These are phyloP conservation scores for Cladosporium halotolerans DNA, from an alignment of 2,329 filamentous ascomycete genomes.

Conservation along the genomic window DNA sequence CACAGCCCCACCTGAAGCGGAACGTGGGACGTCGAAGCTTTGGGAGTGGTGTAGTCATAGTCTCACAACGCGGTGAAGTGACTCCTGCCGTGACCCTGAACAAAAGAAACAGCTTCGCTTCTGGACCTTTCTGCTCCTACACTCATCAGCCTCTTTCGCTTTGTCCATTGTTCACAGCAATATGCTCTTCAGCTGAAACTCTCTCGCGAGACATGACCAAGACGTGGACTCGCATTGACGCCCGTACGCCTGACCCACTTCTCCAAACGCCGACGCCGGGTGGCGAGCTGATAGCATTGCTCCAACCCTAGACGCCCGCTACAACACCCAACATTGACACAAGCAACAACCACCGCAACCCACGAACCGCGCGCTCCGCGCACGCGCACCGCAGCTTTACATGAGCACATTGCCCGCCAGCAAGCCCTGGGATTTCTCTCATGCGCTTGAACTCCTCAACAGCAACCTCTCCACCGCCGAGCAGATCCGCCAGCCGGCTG, in stretches of 20 bases:
- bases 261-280: slow-evolving; percentile 1
- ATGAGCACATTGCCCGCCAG: slow-evolving; percentile 30
- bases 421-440: slow-evolving; percentile 42
- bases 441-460: slow-evolving; percentile 39
- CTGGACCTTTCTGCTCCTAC: too few species aligned
- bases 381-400: slow-evolving; percentile 10
- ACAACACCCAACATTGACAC: background rate
- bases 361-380: slow-evolving; percentile 13
- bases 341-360: background rate
- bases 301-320: background rate
- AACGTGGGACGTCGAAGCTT: too few species aligned
- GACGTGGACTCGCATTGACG: too few species aligned
- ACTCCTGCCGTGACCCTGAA: too few species aligned
- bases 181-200: too few species aligned
- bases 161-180: too few species aligned
- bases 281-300: slow-evolving; percentile 11
- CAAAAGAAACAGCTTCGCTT: too few species aligned
- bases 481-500: slow-evolving; percentile 2
- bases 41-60: too few species aligned
- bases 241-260: slow-evolving; percentile 7
- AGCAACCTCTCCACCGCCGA: slow-evolving; percentile 17
- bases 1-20: too few species aligned
- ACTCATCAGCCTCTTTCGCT: too few species aligned
- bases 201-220: too few species aligned
- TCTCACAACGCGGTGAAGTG: too few species aligned